Evolutionary conservation across 192 early-diverging fungal species (phyloP).

Genomic region (Coemansia sp.): DNA sequence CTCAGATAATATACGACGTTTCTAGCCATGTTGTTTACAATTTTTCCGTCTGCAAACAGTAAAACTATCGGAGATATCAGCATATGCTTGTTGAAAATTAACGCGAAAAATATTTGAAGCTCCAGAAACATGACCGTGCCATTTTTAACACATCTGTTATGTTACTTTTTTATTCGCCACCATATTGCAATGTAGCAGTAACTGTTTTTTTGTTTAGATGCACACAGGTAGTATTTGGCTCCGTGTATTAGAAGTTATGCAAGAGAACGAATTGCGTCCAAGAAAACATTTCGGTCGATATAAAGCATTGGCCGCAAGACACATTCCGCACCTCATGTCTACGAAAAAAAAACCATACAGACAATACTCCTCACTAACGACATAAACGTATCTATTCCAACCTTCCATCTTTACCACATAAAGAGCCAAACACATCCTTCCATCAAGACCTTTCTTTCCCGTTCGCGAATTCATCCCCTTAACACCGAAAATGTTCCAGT

Average conservation of each 20-base stretch:
- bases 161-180: background rate
- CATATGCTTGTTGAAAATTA: background rate
- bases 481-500: slow-evolving; percentile 14
- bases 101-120: background rate
- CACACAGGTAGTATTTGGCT: background rate
- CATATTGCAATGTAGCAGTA: background rate
- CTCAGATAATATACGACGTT: background rate
- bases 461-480: background rate
- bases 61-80: background rate
- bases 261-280: background rate
- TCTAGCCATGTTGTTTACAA: background rate
- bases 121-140: background rate
- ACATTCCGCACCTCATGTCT: background rate
- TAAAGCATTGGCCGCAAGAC: background rate
- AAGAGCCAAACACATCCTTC: background rate
- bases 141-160: background rate
- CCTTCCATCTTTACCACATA: too few species aligned
- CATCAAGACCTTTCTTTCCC: background rate
- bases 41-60: background rate
- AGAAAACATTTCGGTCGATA: background rate
- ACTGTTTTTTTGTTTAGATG: background rate
- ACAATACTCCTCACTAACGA: background rate
- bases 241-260: background rate
- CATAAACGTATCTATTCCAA: too few species aligned
- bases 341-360: background rate